Evolutionary conservation across 208 protist species (phyloP), one percentile per base, ranked within the genome.

Genomic region (Trypanosoma cruzi): DNA sequence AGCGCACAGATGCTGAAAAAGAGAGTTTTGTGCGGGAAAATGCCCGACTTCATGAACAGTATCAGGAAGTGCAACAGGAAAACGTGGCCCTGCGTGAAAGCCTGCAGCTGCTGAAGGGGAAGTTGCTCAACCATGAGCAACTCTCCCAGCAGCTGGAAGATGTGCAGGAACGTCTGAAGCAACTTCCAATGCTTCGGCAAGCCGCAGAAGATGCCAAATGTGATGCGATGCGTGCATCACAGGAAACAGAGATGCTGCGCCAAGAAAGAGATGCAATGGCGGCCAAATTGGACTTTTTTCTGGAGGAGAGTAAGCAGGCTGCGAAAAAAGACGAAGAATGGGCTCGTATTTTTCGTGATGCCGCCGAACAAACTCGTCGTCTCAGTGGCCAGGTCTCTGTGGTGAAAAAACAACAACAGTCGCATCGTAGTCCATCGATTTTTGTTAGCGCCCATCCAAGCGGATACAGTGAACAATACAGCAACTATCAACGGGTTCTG

Each of bases 11-110:
- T 16, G 70, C 77, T 54, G 85, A 93, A 68, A 78, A 79, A 40
- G 82, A 88, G 63, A 69, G 73, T 55, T 79, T 93, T n/a, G 82
- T 84, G 81, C 60, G 71, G 16, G 83, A 92, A 57, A 93, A 93
- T 68, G 49, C 79, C 37, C 81, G 80, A 3, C 68, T 95, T 53
- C 86, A 93, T 31, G 81, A 84, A 68, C 80, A 80, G 74, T 84
- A 91, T 73, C 71, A 82, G 48, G 68, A 75, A 36, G 72, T 85
- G 31, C 81, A 88, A 54, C 64, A 63, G 11, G 83, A 94, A 74
- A 83, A 78, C 64, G 57, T 73, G 32, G n/a, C 49, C 11, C 71
- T 91, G 50, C 70, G 66, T 16, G 81, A 90, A 63, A 68, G 78
- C 53, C 28, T 86, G 48, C 78, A 80, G 58, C 52, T 61, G 29